Base-by-base conservation (phyloP, 2,329 filamentous ascomycete genomes). In the Lecanicillium sp. region DNA sequence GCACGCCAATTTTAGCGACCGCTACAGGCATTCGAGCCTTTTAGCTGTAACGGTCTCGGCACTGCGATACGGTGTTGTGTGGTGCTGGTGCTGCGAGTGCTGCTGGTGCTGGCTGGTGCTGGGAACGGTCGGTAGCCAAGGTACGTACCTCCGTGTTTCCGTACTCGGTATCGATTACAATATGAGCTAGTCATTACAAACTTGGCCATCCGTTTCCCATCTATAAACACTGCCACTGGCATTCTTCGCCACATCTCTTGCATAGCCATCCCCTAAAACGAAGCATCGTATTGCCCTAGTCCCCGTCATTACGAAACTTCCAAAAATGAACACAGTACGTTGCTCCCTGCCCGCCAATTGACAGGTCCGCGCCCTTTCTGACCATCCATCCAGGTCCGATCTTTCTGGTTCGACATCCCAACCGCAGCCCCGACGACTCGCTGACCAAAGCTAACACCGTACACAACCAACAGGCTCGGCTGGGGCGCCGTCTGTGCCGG, bases 401-500 rank as follows among this genome's bases (percentile, higher is more conserved):
- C 81, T 44, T 84, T 84, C 69, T 84, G 81, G 81, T 84, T 71
- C 55, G 71, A 58, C 44, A 30, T 10, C 11, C 2, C 7, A 8
- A 40, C 7, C 43, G 9, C n/a, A n/a, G 4, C 27, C 12, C 37
- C 20, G 21, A 9, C 15, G 7, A 35, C 15, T 15, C 10, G 14
- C 20, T 21, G 9, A 21, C 49, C 49, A 46, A 52, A 50, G 33
- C 42, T 51, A 49, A 27, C 33, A 27, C 23, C 9, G 26, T 15
- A 43, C 36, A 8, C n/a, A 10, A 29, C 21, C 42, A 23, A 38
- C 56, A 95, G 90, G 87, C 72, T 91, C 62, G 93, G 93, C 62
- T 96, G 89, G 93, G 90, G 87, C 58, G 79, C 89, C 42, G 79
- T 97, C 47, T 93, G 90, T 63, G 75, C 86, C 58, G 90, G 86